Conservation (phyloP, 805 yeast genomes). For the Metschnikowia proteae region DNA sequence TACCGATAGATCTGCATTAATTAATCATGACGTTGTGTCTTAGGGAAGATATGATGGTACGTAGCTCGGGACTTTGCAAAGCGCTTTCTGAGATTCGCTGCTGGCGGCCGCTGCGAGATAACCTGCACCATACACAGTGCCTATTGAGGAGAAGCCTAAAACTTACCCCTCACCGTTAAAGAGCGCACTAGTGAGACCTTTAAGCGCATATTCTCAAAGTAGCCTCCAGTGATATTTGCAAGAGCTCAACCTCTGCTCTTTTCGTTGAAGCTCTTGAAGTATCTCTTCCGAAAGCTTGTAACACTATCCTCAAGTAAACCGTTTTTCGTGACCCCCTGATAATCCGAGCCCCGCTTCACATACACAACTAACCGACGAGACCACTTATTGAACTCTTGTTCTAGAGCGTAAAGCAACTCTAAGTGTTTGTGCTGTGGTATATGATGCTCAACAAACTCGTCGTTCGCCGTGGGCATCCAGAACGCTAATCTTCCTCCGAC, state of each 20-base stretch:
- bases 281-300: constrained; percentile 64
- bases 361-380: constrained; percentile 82
- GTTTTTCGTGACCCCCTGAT: constrained; percentile 46
- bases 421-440: constrained; percentile 78
- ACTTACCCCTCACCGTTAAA: constrained; percentile 2
- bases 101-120: background rate
- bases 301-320: constrained; percentile 48
- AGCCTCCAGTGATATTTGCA: background rate
- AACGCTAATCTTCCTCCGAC: constrained; percentile 79
- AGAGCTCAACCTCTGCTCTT: constrained; percentile 21
- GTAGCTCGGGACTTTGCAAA: background rate
- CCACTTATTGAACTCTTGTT: constrained; percentile 92
- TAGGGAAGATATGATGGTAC: background rate
- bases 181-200: constrained; percentile 15
- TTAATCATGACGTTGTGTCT: too few relatives aligned
- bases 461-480: constrained; percentile 98
- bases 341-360: constrained; percentile 52
- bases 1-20: too few relatives aligned
- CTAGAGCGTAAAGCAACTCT: constrained; percentile 68
- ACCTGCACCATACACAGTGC: background rate
- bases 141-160: background rate
- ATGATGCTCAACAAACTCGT: constrained; percentile 61
- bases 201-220: constrained; percentile 17
- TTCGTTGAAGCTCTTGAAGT: constrained; percentile 62
- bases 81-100: background rate